These are phyloP conservation scores for Xerocomellus dryophilus DNA, from an alignment of 768 basidiomycete genomes.

Conservation along the genomic window DNA sequence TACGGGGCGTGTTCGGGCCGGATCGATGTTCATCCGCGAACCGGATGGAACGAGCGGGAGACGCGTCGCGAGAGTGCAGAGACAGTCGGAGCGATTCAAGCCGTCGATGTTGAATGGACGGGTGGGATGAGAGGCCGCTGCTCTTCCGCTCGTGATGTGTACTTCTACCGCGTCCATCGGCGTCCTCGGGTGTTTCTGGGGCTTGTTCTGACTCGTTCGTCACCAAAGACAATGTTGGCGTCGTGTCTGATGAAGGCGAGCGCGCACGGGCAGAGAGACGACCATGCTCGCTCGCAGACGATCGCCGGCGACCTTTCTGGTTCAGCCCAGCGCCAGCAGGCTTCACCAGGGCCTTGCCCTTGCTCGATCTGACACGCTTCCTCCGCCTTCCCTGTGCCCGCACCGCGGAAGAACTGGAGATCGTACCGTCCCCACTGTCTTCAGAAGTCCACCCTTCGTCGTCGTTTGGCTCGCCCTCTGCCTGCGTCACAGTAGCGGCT, in stretches of 20 bases:
- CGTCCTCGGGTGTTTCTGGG: slow-evolving; percentile 6
- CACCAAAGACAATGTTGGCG: not conserved
- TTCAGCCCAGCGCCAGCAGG: not conserved
- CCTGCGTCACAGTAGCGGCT: not conserved
- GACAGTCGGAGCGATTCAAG: slow-evolving; percentile 27
- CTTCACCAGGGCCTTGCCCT: slow-evolving; percentile 8
- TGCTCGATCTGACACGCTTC: slow-evolving; percentile 27
- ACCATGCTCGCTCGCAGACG: slow-evolving; percentile 15
- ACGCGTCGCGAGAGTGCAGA: slow-evolving; percentile 37
- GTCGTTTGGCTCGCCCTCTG: slow-evolving; percentile 33
- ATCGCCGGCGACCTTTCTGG: slow-evolving; percentile 14
- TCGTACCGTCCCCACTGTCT: slow-evolving; percentile 31
- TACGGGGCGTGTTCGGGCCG: slow-evolving; percentile 22
- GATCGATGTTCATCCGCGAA: slow-evolving; percentile 41
- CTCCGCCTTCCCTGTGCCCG: slow-evolving; percentile 13
- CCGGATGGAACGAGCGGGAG: slow-evolving; percentile 47
- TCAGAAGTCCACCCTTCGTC: slow-evolving; percentile 71
- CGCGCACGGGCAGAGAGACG: not conserved
- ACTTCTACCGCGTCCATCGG: slow-evolving; percentile 26
- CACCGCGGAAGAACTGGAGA: slow-evolving; percentile 6
- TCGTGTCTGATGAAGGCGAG: not conserved
- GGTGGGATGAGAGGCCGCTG: slow-evolving; percentile 13
- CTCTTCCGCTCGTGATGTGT: slow-evolving; percentile 9
- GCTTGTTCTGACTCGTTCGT: slow-evolving; percentile 6
- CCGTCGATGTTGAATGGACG: slow-evolving; percentile 28